phyloP scores from a whole-genome alignment of 2,329 filamentous ascomycete species.

The Achaetomium macrosporum region DNA sequence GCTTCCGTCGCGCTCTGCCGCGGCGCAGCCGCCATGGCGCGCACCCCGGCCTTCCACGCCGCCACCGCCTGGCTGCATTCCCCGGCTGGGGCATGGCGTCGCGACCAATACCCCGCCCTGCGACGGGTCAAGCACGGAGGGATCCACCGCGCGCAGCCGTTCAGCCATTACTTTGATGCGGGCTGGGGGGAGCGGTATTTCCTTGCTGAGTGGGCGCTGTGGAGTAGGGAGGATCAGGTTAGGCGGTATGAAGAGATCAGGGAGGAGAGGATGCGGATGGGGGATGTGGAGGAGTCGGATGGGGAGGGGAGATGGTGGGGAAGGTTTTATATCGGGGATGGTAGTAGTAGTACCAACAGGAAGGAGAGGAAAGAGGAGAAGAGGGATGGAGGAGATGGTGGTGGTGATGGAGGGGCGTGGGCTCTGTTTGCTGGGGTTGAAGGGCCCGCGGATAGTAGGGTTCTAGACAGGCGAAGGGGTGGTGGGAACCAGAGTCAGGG shows the following conservation, averaged over 20 bases:
- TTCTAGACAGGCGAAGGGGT: no score
- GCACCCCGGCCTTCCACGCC: background rate
- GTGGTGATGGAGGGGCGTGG: background rate
- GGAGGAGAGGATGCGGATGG: background rate
- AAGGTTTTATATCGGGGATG: no score
- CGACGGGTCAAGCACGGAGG: constrained; percentile 36
- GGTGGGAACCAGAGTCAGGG: no score
- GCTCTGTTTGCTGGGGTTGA: background rate
- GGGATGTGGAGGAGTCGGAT: background rate
- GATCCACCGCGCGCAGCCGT: constrained; percentile 39
- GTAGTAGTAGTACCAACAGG: background rate
- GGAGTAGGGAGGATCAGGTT: background rate
- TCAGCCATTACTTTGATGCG: constrained; percentile 34
- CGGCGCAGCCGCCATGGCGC: background rate
- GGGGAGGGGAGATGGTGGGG: background rate
- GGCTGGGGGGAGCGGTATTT: background rate
- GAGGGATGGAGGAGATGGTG: background rate
- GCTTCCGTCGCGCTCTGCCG: background rate
- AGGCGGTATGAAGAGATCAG: background rate
- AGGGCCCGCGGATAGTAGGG: no score
- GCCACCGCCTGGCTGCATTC: constrained; percentile 4
- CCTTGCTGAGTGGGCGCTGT: background rate
- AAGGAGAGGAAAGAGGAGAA: background rate
- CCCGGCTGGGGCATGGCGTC: background rate
- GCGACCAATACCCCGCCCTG: background rate